phyloP scores from a whole-genome alignment of 2,329 filamentous ascomycete genomes.

The Nothomitra cinnamomea region DNA sequence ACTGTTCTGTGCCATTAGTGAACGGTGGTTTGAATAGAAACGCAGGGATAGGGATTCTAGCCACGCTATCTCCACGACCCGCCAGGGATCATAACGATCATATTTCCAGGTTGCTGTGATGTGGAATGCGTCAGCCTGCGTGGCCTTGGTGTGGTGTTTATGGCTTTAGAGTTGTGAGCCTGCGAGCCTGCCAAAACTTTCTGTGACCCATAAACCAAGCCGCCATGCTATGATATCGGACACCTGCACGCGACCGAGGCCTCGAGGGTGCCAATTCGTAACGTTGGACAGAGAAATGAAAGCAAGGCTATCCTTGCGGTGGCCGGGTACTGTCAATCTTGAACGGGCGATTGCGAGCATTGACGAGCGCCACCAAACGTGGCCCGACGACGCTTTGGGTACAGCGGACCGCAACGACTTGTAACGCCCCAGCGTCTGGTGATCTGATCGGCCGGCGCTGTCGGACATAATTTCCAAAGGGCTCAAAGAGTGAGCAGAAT shows the following conservation, averaged over 20 bases:
- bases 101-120: background rate
- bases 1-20: no score
- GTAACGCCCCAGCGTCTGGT: slow-evolving; percentile 4
- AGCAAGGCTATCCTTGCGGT: slow-evolving; percentile 4
- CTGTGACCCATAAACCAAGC: background rate
- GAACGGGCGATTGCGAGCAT: slow-evolving; percentile 4
- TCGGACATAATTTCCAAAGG: background rate
- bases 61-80: background rate
- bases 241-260: background rate
- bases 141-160: no score
- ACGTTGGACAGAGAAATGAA: background rate
- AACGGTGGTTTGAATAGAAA: background rate
- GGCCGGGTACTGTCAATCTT: background rate
- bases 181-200: no score
- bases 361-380: slow-evolving; percentile 4
- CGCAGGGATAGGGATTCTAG: background rate
- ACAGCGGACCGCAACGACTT: background rate
- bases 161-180: no score
- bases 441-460: slow-evolving; percentile 2
- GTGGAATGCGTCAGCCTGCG: no score
- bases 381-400: slow-evolving; percentile 3
- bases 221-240: background rate
- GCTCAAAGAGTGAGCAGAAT: background rate
- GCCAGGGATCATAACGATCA: slow-evolving; percentile 2
- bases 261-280: background rate